Evolutionary conservation across 2,329 filamentous ascomycete species (phyloP).

Genomic region (Parastagonospora nodorum): DNA sequence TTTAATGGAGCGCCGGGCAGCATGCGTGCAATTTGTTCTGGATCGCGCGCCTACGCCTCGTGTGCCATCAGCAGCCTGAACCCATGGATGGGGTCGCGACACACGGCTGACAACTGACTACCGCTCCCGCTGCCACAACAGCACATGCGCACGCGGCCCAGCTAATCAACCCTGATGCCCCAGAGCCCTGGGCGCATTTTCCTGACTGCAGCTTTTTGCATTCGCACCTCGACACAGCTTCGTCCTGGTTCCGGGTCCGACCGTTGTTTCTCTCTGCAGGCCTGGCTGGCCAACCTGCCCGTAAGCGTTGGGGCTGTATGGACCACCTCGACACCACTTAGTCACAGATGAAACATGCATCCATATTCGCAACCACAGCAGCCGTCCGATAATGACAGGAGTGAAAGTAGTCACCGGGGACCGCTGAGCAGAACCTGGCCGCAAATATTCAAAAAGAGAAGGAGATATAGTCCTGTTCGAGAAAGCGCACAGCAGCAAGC

Average conservation of each 20-base stretch:
- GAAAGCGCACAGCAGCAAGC: conserved; percentile 30
- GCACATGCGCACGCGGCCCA: conserved; percentile 6
- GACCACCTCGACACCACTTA: neutral
- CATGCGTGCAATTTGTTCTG: conserved; percentile 19
- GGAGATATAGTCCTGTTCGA: conserved; percentile 35
- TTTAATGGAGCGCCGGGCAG: conserved; percentile 17
- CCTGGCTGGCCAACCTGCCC: neutral
- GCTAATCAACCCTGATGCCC: conserved; percentile 15
- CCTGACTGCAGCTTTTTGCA: neutral
- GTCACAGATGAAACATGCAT: conserved; percentile 24
- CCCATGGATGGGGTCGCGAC: conserved; percentile 17
- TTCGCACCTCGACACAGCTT: neutral
- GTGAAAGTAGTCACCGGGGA: conserved; percentile 25
- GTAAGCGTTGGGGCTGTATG: neutral
- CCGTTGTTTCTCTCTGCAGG: neutral
- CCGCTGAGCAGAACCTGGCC: conserved; percentile 38
- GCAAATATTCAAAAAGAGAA: conserved; percentile 38
- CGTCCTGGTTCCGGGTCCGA: neutral
- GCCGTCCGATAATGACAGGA: conserved; percentile 22
- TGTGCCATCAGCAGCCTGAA: conserved; percentile 11
- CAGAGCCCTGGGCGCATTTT: conserved; percentile 3
- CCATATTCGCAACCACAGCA: conserved; percentile 19
- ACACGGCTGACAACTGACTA: conserved; percentile 13
- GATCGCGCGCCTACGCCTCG: conserved; percentile 21
- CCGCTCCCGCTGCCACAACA: conserved; percentile 12